Evolutionary conservation across 73 alveolate species (phyloP).

Genomic region (Paramecium sonneborni): DNA sequence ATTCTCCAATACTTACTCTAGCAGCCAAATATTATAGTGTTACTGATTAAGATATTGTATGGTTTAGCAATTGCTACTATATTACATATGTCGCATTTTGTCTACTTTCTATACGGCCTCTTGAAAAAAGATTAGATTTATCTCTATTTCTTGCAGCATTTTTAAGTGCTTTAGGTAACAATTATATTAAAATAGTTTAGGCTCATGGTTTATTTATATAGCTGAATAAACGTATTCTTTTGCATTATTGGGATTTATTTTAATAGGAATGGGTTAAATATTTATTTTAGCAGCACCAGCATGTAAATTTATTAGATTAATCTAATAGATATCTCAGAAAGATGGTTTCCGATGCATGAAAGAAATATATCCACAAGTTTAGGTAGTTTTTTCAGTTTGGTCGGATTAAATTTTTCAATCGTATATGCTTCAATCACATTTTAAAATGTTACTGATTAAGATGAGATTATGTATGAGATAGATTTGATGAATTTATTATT

Average conservation of each 20-base stretch:
- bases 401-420: conserved; percentile 13
- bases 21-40: conserved; percentile 23
- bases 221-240: background rate
- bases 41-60: background rate
- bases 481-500: background rate
- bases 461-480: background rate
- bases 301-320: background rate
- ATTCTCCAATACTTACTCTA: background rate
- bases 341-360: conserved; percentile 31
- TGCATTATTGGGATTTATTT: conserved; percentile 13
- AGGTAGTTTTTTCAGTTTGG: background rate
- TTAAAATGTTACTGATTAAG: background rate
- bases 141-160: background rate
- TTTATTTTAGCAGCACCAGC: conserved; percentile 38
- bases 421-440: background rate
- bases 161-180: background rate
- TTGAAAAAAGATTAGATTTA: conserved; percentile 1
- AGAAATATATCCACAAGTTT: background rate
- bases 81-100: background rate
- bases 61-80: conserved; percentile 34
- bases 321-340: background rate
- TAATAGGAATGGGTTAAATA: conserved; percentile 11
- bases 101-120: conserved; percentile 16
- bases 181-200: background rate
- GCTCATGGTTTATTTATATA: conserved; percentile 14